These are phyloP conservation scores for Saxispiralis lemnorum DNA, from an alignment of 495 filamentous ascomycete species.

Conservation along the genomic window DNA sequence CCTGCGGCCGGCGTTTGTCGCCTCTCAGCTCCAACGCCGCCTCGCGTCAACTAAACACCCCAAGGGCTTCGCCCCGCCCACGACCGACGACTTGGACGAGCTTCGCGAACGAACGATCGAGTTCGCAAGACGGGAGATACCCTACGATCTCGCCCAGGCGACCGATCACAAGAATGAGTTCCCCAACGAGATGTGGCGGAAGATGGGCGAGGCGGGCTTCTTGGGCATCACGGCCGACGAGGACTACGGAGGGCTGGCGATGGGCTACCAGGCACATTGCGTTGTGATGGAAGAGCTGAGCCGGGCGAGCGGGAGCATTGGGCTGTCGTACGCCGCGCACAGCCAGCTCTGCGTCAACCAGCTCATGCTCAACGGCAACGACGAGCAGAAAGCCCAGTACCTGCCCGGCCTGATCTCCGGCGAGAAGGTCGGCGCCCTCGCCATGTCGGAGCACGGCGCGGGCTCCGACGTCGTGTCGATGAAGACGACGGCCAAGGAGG, in stretches of 20 bases:
- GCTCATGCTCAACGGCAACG: slow-evolving; percentile 71
- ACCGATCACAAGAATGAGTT: slow-evolving; percentile 82
- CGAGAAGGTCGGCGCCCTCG: slow-evolving; percentile 68
- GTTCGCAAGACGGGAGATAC: slow-evolving; percentile 65
- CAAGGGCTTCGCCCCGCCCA: slow-evolving; percentile 59
- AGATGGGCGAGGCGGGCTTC: slow-evolving; percentile 78
- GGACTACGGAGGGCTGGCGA: slow-evolving; percentile 71
- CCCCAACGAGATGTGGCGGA: slow-evolving; percentile 80
- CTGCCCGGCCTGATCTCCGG: slow-evolving; percentile 72
- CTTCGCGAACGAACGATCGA: slow-evolving; percentile 82
- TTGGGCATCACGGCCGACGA: slow-evolving; percentile 90
- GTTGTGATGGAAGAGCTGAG: slow-evolving; percentile 85
- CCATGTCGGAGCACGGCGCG: slow-evolving; percentile 86
- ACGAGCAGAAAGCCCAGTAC: slow-evolving; percentile 59
- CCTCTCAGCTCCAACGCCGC: slow-evolving; percentile 17
- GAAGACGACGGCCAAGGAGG: slow-evolving; percentile 63
- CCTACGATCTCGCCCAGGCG: slow-evolving; percentile 59
- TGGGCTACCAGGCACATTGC: slow-evolving; percentile 97
- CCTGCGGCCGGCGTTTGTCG: slow-evolving; percentile 2
- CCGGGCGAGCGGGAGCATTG: slow-evolving; percentile 64
- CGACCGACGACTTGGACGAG: slow-evolving; percentile 58
- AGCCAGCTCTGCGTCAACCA: slow-evolving; percentile 96
- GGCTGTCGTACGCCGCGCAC: slow-evolving; percentile 84
- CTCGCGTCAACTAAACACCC: slow-evolving; percentile 68
- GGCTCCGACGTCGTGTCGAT: slow-evolving; percentile 92